These are phyloP conservation scores for Mycena chlorophos DNA, from an alignment of 768 basidiomycete genomes.

Conservation along the genomic window DNA sequence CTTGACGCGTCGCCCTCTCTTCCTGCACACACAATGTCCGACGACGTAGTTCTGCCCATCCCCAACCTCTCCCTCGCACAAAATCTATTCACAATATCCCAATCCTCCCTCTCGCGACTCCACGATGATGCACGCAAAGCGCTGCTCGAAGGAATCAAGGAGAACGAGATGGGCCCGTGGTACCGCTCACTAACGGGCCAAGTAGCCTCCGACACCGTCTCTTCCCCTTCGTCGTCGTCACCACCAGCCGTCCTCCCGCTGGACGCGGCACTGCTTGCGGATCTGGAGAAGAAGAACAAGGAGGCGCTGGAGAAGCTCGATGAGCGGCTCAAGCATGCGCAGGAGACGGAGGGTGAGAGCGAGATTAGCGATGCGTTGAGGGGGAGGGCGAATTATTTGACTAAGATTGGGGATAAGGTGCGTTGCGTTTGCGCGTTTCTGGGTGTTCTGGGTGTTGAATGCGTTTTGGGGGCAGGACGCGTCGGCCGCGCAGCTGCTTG, in stretches of 20 bases:
- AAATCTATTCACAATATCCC: constrained; percentile 72
- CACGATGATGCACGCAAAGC: constrained; percentile 66
- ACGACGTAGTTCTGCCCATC: constrained; percentile 81
- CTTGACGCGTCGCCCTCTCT: background rate
- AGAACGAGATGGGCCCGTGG: constrained; percentile 57
- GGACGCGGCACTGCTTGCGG: constrained; percentile 52
- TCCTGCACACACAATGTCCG: constrained; percentile 55
- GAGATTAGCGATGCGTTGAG: constrained; percentile 89
- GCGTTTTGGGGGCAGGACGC: constrained; percentile 58
- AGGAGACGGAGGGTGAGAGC: constrained; percentile 89
- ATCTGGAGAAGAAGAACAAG: constrained; percentile 69
- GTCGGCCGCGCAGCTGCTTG: constrained; percentile 76
- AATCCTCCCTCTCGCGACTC: constrained; percentile 56
- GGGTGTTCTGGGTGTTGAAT: background rate
- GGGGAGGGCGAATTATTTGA: constrained; percentile 81
- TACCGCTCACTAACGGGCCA: constrained; percentile 33
- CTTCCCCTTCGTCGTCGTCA: constrained; percentile 36
- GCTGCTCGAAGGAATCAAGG: constrained; percentile 72
- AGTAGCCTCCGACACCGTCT: constrained; percentile 38
- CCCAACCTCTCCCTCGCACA: constrained; percentile 85
- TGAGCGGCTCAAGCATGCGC: constrained; percentile 77
- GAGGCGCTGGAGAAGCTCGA: constrained; percentile 75
- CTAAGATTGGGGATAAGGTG: constrained; percentile 82
- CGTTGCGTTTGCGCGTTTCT: constrained; percentile 32
- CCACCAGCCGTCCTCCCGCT: constrained; percentile 48